These are phyloP conservation scores for Rhytidiadelphus loreus DNA, from an alignment of 225 moss, liverwort and hornwort genomes.

Conservation along the genomic window DNA sequence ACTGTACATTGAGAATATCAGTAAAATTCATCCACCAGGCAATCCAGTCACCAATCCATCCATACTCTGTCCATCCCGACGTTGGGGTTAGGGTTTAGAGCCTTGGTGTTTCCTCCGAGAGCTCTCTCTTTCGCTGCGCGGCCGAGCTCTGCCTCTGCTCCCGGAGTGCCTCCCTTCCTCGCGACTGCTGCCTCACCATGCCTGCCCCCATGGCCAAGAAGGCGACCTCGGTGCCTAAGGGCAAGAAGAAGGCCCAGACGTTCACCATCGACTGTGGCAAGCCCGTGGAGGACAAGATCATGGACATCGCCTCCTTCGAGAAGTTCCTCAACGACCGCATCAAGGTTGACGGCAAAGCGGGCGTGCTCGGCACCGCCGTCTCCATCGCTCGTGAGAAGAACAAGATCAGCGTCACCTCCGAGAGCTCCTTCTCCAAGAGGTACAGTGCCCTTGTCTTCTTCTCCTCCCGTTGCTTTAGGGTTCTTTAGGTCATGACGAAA, in stretches of 20 bases:
- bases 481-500: not conserved
- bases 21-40: not conserved
- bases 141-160: not conserved
- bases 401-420: constrained; percentile 63
- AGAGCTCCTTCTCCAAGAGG: constrained; percentile 67
- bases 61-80: not conserved
- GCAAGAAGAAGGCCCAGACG: constrained; percentile 62
- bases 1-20: not conserved
- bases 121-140: not conserved
- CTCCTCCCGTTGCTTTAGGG: not conserved
- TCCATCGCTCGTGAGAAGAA: constrained; percentile 53
- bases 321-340: constrained; percentile 68
- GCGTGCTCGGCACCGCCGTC: constrained; percentile 50
- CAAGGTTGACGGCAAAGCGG: constrained; percentile 70
- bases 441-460: not conserved
- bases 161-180: not conserved
- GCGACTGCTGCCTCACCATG: not conserved
- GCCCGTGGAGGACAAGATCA: constrained; percentile 76
- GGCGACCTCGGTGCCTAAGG: constrained; percentile 7
- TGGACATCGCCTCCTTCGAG: constrained; percentile 76
- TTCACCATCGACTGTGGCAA: constrained; percentile 73
- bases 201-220: constrained; percentile 10
- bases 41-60: not conserved
- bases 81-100: not conserved
- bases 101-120: not conserved